Evolutionary conservation across 164 flowering plant genomes (phyloP).

Genomic region (Piper longum): DNA sequence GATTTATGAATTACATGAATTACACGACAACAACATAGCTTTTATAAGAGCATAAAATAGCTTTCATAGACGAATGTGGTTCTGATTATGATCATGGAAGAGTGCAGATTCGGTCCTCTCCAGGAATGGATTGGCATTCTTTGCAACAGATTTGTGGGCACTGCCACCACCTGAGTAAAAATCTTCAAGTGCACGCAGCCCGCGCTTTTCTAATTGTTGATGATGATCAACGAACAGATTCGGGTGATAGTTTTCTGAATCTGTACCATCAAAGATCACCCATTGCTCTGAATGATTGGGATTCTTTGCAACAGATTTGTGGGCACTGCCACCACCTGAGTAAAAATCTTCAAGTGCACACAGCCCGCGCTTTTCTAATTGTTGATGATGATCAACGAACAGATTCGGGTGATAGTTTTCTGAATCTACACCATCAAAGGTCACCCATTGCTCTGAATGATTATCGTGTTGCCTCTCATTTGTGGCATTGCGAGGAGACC

Average conservation of each 20-base stretch:
- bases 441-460: conserved; percentile 37
- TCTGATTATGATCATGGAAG: conserved; percentile 16
- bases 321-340: neutral
- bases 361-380: conserved; percentile 2
- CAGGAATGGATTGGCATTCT: conserved; percentile 16
- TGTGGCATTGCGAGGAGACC: conserved; percentile 23
- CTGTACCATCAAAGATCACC: conserved; percentile 52
- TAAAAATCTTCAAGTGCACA: neutral
- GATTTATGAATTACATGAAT: too few relatives aligned
- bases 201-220: conserved; percentile 2
- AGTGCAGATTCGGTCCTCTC: conserved; percentile 16
- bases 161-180: neutral
- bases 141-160: conserved; percentile 1
- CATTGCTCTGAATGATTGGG: conserved; percentile 25
- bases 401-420: conserved; percentile 63
- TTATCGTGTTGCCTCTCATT: conserved; percentile 17
- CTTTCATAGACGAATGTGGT: conserved; percentile 12
- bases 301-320: neutral
- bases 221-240: conserved; percentile 25
- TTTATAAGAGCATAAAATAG: neutral
- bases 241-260: conserved; percentile 48
- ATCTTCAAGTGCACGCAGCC: conserved; percentile 1
- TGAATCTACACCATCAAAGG: conserved; percentile 38
- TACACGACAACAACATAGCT: too few relatives aligned
- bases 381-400: conserved; percentile 9